A percentile compares a stretch with the other conserved stretches of the same genome.
These are phyloP conservation scores for Ophiorrhiza pumila DNA, from an alignment of 257 asterid genomes.

Conservation along the genomic window DNA sequence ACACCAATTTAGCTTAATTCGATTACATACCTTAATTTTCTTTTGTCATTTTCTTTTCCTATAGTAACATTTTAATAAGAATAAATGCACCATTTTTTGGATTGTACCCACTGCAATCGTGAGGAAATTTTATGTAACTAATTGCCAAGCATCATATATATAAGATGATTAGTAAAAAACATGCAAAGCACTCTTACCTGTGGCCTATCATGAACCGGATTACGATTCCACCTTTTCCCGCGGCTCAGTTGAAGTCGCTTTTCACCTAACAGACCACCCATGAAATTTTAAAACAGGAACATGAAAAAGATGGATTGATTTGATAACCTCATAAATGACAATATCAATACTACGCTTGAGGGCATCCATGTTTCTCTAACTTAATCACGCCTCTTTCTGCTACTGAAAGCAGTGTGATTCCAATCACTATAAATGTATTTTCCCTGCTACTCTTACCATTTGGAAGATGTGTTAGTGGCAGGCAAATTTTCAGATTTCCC, in stretches of 20 bases:
- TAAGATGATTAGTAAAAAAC: too few species aligned
- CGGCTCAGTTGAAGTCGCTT: slow-evolving; percentile 53
- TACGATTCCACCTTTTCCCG: slow-evolving; percentile 73
- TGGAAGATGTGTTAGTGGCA: not conserved
- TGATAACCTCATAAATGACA: not conserved
- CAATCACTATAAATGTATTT: slow-evolving; percentile 64
- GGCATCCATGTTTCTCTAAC: slow-evolving; percentile 90
- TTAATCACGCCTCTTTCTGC: slow-evolving; percentile 84
- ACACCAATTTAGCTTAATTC: too few species aligned
- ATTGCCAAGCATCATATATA: not conserved
- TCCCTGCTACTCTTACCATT: slow-evolving; percentile 16
- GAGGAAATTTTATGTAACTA: too few species aligned
- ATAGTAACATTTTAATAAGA: too few species aligned
- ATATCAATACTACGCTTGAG: slow-evolving; percentile 47
- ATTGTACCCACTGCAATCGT: too few species aligned
- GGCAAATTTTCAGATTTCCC: slow-evolving; percentile 29
- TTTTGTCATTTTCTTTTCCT: too few species aligned
- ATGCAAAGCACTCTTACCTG: slow-evolving; percentile 38
- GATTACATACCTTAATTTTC: too few species aligned
- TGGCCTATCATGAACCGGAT: slow-evolving; percentile 86
- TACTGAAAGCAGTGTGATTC: slow-evolving; percentile 79
- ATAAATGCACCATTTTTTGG: too few species aligned
- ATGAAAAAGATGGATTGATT: not conserved
- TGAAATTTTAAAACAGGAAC: not conserved
- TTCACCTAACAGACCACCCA: slow-evolving; percentile 37